Conservation (phyloP, 805 yeast species). For the Nakazawaea pomicola region DNA sequence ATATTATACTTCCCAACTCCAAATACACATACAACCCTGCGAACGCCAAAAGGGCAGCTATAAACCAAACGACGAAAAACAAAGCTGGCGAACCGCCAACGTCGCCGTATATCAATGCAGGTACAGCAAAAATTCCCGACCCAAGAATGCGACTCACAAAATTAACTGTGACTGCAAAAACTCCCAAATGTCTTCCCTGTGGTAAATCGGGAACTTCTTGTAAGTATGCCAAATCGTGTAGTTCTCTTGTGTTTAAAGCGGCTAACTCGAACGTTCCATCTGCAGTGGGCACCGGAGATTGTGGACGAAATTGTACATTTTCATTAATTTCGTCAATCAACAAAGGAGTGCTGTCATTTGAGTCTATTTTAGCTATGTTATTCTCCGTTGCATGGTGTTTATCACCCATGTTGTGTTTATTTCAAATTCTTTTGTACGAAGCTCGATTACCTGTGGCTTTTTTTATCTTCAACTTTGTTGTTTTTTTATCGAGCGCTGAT, state of each 20-base stretch:
- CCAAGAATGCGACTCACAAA: constrained; percentile 71
- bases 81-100: constrained; percentile 63
- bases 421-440: too few species aligned
- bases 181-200: constrained; percentile 71
- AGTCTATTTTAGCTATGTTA: too few species aligned
- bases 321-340: not conserved
- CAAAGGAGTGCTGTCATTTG: not conserved
- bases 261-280: constrained; percentile 7
- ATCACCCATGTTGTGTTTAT: too few species aligned
- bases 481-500: too few species aligned
- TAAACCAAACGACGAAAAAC: constrained; percentile 58
- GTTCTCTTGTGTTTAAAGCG: constrained; percentile 5
- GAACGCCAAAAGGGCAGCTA: constrained; percentile 58
- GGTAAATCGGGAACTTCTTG: constrained; percentile 33
- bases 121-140: constrained; percentile 72
- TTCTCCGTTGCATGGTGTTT: too few species aligned
- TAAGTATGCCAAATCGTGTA: constrained; percentile 9
- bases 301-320: not conserved
- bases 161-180: constrained; percentile 58
- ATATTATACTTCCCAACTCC: constrained; percentile 67
- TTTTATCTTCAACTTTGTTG: too few species aligned
- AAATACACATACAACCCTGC: constrained; percentile 63
- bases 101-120: constrained; percentile 60
- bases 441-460: too few species aligned
- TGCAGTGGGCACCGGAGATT: not conserved